Evolutionary conservation across 192 early-diverging fungal genomes (phyloP), one percentile per base, ranked within the genome.

Genomic region (Backusella luteola): DNA sequence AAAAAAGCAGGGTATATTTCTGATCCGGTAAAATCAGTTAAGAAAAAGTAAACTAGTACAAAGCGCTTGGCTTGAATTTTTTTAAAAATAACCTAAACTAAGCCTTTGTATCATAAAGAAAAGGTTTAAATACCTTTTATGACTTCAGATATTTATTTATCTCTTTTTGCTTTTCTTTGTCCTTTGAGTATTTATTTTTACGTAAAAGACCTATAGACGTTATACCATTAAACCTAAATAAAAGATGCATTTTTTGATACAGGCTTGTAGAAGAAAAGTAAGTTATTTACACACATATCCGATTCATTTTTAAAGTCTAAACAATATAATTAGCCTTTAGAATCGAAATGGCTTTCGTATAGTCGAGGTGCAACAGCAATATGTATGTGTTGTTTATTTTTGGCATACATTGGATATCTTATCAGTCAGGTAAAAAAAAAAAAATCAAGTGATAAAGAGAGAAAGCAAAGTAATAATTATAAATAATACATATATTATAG

Each of bases 231-330:
- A 44, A 14, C 42, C 17, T 44, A 44, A 0, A 21, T 21, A 56
- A 21, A 53, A 53, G 9, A 56, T 56, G 53, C 53, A 56, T 56
- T 56, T 56, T 56, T 56, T 56, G n/a, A 56, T n/a, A 56, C n/a
- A 56, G 9, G 53, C 53, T 11, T 56, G 53, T 56, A 56, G 21
- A 56, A 56, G 53, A 56, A 56, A 11, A 21, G 53, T 56, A 26
- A 11, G 0, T 2, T 21, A 56, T 21, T 21, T 21, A 56, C 53
- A 56, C 53, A 56, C 2, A n/a, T 3, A 56, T 2, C 4, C 14
- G 14, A 17, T 0, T 17, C 42, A 23, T 8, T 7, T 56, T 0
- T 9, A 21, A n/a, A 8, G 6, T 21, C 6, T 56, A 56, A 56
- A 21, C n/a, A 3, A 23, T 9, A 7, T 9, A n/a, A 23, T 21